phyloP scores from a whole-genome alignment of 352 stramenopile species.

The Detonula confervacea region DNA sequence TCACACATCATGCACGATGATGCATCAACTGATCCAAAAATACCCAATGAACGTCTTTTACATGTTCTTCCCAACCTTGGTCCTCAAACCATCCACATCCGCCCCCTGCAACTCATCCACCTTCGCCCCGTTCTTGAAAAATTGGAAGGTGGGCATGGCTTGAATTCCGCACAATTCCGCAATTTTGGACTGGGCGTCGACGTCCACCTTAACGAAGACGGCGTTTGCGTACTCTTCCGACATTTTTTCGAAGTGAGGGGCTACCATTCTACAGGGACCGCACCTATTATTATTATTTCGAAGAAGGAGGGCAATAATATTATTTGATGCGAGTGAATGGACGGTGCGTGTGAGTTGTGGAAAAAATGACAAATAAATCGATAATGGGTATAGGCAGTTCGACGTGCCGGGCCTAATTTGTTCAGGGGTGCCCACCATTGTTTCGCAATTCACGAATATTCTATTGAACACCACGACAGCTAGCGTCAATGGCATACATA shows the following conservation, averaged over 20 bases:
- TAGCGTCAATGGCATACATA: too few species aligned
- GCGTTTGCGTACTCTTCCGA: constrained; percentile 56
- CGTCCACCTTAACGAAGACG: constrained; percentile 83
- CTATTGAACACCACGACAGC: too few species aligned
- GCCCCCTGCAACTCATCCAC: constrained; percentile 90
- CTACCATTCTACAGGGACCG: constrained; percentile 74
- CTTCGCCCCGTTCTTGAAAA: constrained; percentile 90
- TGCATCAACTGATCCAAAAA: too few species aligned
- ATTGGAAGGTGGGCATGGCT: constrained; percentile 96
- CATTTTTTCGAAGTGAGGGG: constrained; percentile 74
- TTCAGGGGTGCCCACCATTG: too few species aligned
- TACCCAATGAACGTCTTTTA: too few species aligned
- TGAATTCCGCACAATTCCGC: constrained; percentile 85
- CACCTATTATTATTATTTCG: too few species aligned
- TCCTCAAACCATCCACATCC: constrained; percentile 38
- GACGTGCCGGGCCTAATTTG: too few species aligned
- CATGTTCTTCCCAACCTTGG: constrained; percentile 44
- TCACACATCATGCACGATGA: too few species aligned
- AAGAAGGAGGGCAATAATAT: too few species aligned
- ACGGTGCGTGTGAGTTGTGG: background rate
- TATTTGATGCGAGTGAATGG: background rate
- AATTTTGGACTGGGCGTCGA: constrained; percentile 81
- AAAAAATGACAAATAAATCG: background rate
- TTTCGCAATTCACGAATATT: too few species aligned
- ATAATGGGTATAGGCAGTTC: too few species aligned